Base-by-base conservation (phyloP, 1,284 basidiomycete species). In the Hymenochaete sp. region DNA sequence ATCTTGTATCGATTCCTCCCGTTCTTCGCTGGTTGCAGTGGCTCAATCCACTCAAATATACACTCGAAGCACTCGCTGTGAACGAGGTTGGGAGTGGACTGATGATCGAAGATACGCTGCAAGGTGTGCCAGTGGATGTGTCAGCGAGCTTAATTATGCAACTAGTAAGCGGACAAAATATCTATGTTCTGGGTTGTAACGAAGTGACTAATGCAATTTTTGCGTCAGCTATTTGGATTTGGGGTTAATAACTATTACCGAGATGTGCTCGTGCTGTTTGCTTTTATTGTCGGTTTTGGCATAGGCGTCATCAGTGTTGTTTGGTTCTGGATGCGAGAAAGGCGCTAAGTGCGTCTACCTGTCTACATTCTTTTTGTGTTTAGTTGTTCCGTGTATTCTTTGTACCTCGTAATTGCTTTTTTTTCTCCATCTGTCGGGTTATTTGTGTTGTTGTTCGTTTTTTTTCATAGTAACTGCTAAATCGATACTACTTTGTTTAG, bases 1-100 rank as follows among this genome's bases (percentile, higher is more conserved):
- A 93, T 59, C 69, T 93, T 47, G 63, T 67, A 48, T 68, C 73
- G 47, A 92, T 93, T 50, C 88, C 89, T 1, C 82, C 83, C 1
- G 86, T 88, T 0, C 68, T 93, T 2, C 74, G 89, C 10, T 93
- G 90, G 89, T 65, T 93, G 38, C 83, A 92, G 57, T 95, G 86
- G 83, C 52, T 86, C 33, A 73, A 72, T 40, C 75, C 77, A 38
- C 66, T 79, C 35, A 79, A 90, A 62, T 92, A 82, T 59, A 71
- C 72, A 8, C 68, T 92, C 14, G 89, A 93, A 62, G 90, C 89
- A 8, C 67, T 93, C 7, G 71, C 82, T 3, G 84, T 93, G 26
- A 95, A 95, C 59, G 92, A 93, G 60, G 87, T 95, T 14, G 79
- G 79, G 28, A 79, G 82, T 1, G 91, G 90, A 2, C 66, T 93